Percentiles rank a stretch among this genome's conserved stretches.
phyloP scores from a whole-genome alignment of 441 rosid species.

The Rhodomyrtus psidioides region DNA sequence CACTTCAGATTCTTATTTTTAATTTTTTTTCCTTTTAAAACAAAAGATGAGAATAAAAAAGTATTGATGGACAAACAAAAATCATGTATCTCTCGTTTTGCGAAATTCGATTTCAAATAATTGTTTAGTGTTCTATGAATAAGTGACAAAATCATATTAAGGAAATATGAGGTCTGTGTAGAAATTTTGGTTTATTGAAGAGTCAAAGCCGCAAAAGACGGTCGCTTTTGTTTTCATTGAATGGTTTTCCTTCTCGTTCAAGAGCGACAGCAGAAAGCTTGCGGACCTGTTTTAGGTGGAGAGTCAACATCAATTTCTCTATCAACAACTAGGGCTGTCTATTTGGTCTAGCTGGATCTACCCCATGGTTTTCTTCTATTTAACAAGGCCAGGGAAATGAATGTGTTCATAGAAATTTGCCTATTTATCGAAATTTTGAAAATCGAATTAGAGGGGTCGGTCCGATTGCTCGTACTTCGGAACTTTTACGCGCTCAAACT shows the following conservation, averaged over 20 bases:
- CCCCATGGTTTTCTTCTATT: background rate
- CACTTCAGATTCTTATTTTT: no score
- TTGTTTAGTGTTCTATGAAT: background rate
- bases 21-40: background rate
- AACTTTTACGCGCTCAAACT: no score
- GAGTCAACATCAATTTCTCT: background rate
- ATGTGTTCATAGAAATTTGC: background rate
- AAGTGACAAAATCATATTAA: background rate
- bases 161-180: background rate
- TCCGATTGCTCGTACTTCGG: background rate
- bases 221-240: background rate
- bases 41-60: background rate
- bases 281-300: background rate
- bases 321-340: background rate
- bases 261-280: background rate
- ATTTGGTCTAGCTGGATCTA: background rate
- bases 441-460: rapidly evolving
- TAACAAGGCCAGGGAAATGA: background rate
- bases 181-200: background rate
- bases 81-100: background rate
- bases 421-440: background rate
- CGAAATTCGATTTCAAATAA: background rate
- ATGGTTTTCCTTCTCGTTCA: background rate
- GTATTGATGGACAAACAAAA: background rate
- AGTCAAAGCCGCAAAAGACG: background rate